These are phyloP conservation scores for Pachyrhizus erosus DNA, from an alignment of 306 rosid species.

Conservation along the genomic window DNA sequence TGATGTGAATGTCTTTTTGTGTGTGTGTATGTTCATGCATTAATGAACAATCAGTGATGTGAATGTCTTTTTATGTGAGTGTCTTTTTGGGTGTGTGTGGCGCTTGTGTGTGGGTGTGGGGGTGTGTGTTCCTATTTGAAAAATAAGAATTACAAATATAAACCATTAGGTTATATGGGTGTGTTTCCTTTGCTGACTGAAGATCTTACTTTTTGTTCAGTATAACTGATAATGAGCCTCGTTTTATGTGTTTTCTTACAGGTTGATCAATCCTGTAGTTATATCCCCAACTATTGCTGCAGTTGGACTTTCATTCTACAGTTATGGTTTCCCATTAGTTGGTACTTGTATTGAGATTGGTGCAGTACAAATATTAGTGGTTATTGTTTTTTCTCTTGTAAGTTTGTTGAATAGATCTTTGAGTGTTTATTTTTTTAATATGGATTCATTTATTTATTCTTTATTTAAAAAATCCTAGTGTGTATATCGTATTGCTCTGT, in stretches of 20 bases:
- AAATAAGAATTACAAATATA: too few species aligned
- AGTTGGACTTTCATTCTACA: conserved; percentile 96
- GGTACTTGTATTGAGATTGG: conserved; percentile 98
- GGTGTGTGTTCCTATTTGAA: too few species aligned
- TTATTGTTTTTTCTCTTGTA: conserved; percentile 89
- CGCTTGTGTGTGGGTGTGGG: too few species aligned
- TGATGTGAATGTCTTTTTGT: too few species aligned
- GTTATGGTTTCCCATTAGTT: conserved; percentile 90
- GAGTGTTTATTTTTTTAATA: conserved; percentile 1
- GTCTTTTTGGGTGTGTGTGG: too few species aligned
- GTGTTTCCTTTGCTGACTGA: too few species aligned
- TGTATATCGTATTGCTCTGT: conserved; percentile 25
- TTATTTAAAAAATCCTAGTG: background rate
- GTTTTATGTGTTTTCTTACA: conserved; percentile 54
- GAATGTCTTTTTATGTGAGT: too few species aligned
- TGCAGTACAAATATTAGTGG: conserved; percentile 86
- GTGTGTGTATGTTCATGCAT: too few species aligned
- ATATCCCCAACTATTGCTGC: conserved; percentile 99
- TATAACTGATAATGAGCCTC: conserved; percentile 38
- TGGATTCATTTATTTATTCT: background rate
- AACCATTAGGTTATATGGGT: too few species aligned
- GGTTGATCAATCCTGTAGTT: conserved; percentile 97
- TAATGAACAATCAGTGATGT: too few species aligned
- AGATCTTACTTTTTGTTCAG: conserved; percentile 50
- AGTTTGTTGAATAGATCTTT: conserved; percentile 52